Evolutionary conservation across 345 rosid species (phyloP), one percentile per base, ranked within the genome.

Genomic region (Gossypium herbaceum): DNA sequence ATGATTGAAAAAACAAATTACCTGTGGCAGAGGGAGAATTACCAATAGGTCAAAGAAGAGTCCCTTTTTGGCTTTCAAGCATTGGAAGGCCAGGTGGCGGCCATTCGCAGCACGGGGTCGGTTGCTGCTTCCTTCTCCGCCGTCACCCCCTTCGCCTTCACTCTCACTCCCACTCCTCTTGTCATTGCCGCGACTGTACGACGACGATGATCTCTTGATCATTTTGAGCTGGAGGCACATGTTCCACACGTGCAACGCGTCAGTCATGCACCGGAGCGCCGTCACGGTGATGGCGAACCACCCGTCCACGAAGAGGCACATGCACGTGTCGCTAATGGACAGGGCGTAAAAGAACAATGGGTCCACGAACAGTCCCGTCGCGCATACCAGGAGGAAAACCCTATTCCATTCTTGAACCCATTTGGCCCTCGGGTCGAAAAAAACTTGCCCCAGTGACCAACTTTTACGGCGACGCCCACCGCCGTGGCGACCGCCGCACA

Each of bases 281-380:
- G 97, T 91, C 41, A 95, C 96, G n/a, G 96, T 86, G 82, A 92
- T 86, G 81, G 98, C 94, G 41, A 92, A 89, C 98, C 97, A 91
- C 3, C 98, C 95, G 34, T 94, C 98, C 56, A 94, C 79, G 81
- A 91, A 89, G 56, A 94, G 88, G 79, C 97, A 92, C 92, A 86
- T 86, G 70, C 85, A 90, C 19, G 85, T 80, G 45, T 88, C 92
- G 75, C 92, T 91, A 2, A 94, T 73, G 5, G 98, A 90, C 34
- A 94, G 79, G 7, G 91, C 85, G 80, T 92, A 94, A 80, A 94
- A 92, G 84, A 94, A 94, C 48, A 94, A 92, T 19, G 98, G 99
- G 81, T 95, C 99, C 47, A 95, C 91, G 67, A 92, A 91, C 0
- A 95, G 92, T 1, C 98, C 98, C 7, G 91, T 82, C 11, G 96